Percentiles rank a stretch among this genome's conserved stretches.
These are phyloP conservation scores for Themeda triandra DNA, from an alignment of 176 grass and related monocot species.

Conservation along the genomic window DNA sequence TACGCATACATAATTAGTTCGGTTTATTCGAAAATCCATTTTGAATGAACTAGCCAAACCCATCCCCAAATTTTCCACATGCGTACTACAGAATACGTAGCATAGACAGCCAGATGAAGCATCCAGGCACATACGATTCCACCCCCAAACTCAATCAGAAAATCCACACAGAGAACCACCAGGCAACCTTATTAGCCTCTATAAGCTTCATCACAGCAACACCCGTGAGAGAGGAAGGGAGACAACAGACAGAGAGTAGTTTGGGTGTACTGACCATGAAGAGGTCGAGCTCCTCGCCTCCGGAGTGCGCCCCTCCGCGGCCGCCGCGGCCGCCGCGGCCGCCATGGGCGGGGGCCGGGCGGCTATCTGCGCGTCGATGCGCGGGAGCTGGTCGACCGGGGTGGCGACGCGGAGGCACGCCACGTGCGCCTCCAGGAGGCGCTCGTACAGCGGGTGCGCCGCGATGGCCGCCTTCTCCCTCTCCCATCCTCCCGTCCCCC, in stretches of 20 bases:
- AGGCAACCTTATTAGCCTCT: neutral
- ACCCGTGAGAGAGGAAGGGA: neutral
- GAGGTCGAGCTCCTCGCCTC: conserved; percentile 88
- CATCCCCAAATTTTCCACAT: neutral
- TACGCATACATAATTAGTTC: neutral
- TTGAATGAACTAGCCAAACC: neutral
- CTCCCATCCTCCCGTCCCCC: conserved; percentile 29
- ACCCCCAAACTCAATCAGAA: neutral
- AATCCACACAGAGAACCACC: neutral
- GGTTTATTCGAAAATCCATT: neutral
- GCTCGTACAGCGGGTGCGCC: conserved; percentile 92
- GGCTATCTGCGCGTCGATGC: conserved; percentile 87
- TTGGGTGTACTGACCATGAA: conserved; percentile 64
- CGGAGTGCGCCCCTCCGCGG: conserved; percentile 30
- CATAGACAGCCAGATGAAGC: neutral
- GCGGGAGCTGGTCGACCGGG: conserved; percentile 91
- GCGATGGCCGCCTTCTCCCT: conserved; percentile 77
- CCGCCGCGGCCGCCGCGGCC: conserved; percentile 35
- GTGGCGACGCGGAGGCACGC: conserved; percentile 92
- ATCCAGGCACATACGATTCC: neutral
- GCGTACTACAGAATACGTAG: neutral
- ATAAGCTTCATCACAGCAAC: neutral
- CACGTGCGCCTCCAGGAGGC: conserved; percentile 85
- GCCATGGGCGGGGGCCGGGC: conserved; percentile 54
- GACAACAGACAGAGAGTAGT: neutral